Conservation (phyloP, 805 yeast species). For the Allodekkera sacchari region DNA sequence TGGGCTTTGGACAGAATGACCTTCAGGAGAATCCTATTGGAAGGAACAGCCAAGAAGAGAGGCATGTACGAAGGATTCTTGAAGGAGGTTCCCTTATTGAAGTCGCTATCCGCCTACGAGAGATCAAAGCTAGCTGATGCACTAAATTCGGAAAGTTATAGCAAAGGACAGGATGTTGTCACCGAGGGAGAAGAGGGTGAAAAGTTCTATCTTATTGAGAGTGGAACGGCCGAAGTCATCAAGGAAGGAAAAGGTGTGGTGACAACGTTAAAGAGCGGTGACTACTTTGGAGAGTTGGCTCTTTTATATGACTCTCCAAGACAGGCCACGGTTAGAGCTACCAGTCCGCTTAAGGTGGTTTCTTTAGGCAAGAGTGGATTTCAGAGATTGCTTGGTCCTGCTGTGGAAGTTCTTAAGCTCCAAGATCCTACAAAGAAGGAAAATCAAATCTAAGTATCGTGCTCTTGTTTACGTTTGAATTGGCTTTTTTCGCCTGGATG, state of each 20-base stretch:
- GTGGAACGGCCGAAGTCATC: constrained; percentile 73
- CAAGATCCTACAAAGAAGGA: constrained; percentile 64
- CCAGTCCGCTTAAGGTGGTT: constrained; percentile 74
- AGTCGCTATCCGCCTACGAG: constrained; percentile 66
- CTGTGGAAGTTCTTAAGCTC: constrained; percentile 75
- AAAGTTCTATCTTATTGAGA: constrained; percentile 64
- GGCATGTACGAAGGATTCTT: constrained; percentile 83
- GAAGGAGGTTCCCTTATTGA: constrained; percentile 76
- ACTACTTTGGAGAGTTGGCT: constrained; percentile 95
- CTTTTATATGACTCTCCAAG: constrained; percentile 85
- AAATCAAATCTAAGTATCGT: neutral
- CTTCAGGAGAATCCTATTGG: constrained; percentile 83
- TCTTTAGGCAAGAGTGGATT: constrained; percentile 88
- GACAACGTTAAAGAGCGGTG: constrained; percentile 62
- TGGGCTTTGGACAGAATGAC: constrained; percentile 95
- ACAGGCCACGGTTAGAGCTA: constrained; percentile 85
- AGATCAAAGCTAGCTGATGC: constrained; percentile 94
- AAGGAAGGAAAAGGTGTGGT: constrained; percentile 56
- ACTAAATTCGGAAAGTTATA: constrained; percentile 65
- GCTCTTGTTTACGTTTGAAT: no score
- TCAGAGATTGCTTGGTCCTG: constrained; percentile 90
- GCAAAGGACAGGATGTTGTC: constrained; percentile 67
- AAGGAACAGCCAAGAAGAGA: constrained; percentile 86
- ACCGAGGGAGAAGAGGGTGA: constrained; percentile 83
- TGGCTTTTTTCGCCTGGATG: no score